phyloP scores from a whole-genome alignment of 768 basidiomycete genomes.

The Termitomyces bulborhizus region DNA sequence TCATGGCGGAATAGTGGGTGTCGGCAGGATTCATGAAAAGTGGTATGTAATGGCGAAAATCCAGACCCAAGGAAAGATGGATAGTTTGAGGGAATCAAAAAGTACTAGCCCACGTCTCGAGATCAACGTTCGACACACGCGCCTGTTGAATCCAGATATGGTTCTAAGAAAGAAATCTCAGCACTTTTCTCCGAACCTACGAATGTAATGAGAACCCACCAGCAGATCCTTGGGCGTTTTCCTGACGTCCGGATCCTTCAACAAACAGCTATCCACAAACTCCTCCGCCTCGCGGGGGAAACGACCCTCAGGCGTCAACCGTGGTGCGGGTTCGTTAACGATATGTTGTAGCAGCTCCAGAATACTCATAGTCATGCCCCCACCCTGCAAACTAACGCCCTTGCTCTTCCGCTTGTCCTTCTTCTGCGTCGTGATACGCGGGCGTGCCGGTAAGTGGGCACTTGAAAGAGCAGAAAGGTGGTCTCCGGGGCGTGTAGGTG shows the following conservation, averaged over 20 bases:
- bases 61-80: background rate
- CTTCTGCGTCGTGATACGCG: slow-evolving; percentile 42
- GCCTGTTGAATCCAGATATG: slow-evolving; percentile 71
- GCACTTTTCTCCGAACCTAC: background rate
- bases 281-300: slow-evolving; percentile 68
- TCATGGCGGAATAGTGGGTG: background rate
- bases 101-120: slow-evolving; percentile 77
- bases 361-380: slow-evolving; percentile 97
- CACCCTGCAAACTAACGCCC: slow-evolving; percentile 90
- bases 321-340: slow-evolving; percentile 96
- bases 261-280: slow-evolving; percentile 86
- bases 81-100: slow-evolving; percentile 30
- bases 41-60: background rate
- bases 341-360: slow-evolving; percentile 96
- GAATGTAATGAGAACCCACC: slow-evolving; percentile 35
- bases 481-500: slow-evolving; percentile 53
- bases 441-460: slow-evolving; percentile 27
- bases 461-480: slow-evolving; percentile 29
- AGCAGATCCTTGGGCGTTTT: slow-evolving; percentile 85
- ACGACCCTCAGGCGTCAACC: slow-evolving; percentile 66
- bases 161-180: slow-evolving; percentile 36
- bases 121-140: slow-evolving; percentile 53
- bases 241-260: slow-evolving; percentile 83
- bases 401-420: slow-evolving; percentile 84
- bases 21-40: background rate